Conservation (phyloP, 768 basidiomycete genomes). For the Trametes coccinea region DNA sequence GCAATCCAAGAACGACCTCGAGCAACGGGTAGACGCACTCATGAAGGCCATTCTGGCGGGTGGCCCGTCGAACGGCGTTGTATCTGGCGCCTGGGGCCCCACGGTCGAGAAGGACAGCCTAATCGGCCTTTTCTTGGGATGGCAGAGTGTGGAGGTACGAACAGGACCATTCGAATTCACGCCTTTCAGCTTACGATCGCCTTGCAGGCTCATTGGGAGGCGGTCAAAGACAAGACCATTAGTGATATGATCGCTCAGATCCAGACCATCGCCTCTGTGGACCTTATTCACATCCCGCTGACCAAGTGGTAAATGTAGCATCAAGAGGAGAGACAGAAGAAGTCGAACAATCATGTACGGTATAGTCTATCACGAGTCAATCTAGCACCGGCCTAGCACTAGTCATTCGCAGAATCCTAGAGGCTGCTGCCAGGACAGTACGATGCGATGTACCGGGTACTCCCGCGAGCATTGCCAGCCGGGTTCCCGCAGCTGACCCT, state of each 20-base stretch:
- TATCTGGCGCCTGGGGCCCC: slow-evolving; percentile 9
- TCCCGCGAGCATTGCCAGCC: background rate
- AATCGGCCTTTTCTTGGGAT: slow-evolving; percentile 10
- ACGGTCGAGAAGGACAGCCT: slow-evolving; percentile 8
- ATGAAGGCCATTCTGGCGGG: background rate
- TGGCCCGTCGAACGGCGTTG: background rate
- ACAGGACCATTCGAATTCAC: background rate
- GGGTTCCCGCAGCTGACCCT: background rate
- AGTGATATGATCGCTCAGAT: background rate
- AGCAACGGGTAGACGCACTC: slow-evolving; percentile 5
- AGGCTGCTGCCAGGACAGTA: background rate
- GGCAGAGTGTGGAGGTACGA: slow-evolving; percentile 11
- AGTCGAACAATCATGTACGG: background rate
- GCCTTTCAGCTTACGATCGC: background rate
- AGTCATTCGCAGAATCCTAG: background rate
- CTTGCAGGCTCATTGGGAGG: slow-evolving; percentile 2
- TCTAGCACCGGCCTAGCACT: background rate
- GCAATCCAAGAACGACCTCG: slow-evolving; percentile 2
- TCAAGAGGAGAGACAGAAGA: no score
- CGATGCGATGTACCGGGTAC: background rate
- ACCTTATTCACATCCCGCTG: slow-evolving; percentile 1
- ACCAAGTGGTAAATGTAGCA: background rate
- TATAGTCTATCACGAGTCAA: background rate
- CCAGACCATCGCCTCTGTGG: background rate
- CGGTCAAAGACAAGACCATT: slow-evolving; percentile 2